phyloP scores from a whole-genome alignment of 257 asterid species.

The Solanum verrucosum region DNA sequence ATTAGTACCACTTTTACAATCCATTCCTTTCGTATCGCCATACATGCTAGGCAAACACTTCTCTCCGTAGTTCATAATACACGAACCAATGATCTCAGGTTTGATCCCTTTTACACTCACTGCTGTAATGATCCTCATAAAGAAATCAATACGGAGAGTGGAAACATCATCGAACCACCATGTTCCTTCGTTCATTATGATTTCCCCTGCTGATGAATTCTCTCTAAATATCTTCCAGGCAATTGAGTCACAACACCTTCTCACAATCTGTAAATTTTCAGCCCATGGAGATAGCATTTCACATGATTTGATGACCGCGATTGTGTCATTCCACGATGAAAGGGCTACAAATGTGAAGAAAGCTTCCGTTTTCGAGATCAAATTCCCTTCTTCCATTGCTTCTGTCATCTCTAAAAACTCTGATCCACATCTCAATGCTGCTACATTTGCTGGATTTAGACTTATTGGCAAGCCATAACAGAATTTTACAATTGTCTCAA shows the following conservation, averaged over 20 bases:
- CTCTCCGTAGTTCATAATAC: conserved; percentile 48
- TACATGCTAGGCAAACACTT: conserved; percentile 48
- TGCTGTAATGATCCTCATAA: conserved; percentile 53
- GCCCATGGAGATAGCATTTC: conserved; percentile 78
- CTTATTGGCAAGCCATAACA: conserved; percentile 56
- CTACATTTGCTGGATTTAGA: conserved; percentile 47
- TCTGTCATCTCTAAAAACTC: conserved; percentile 84
- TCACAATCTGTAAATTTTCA: conserved; percentile 74
- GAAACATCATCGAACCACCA: conserved; percentile 74
- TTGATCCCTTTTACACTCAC: conserved; percentile 45
- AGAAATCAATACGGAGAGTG: conserved; percentile 59
- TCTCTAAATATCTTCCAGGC: conserved; percentile 52
- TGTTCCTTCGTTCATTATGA: conserved; percentile 10
- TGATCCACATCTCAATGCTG: conserved; percentile 69
- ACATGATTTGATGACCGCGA: conserved; percentile 51
- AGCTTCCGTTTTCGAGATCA: conserved; percentile 63
- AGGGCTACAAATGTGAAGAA: conserved; percentile 77
- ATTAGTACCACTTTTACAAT: not conserved
- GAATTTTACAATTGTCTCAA: conserved; percentile 45
- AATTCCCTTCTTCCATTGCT: conserved; percentile 70
- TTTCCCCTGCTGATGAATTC: conserved; percentile 19
- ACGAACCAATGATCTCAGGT: conserved; percentile 53
- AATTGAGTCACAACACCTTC: conserved; percentile 73
- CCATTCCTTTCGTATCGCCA: conserved; percentile 18
- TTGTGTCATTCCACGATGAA: conserved; percentile 69